Percentiles rank a stretch among this genome's conserved stretches.
These are phyloP conservation scores for Durotheca rogersii DNA, from an alignment of 495 filamentous ascomycete genomes.

Conservation along the genomic window DNA sequence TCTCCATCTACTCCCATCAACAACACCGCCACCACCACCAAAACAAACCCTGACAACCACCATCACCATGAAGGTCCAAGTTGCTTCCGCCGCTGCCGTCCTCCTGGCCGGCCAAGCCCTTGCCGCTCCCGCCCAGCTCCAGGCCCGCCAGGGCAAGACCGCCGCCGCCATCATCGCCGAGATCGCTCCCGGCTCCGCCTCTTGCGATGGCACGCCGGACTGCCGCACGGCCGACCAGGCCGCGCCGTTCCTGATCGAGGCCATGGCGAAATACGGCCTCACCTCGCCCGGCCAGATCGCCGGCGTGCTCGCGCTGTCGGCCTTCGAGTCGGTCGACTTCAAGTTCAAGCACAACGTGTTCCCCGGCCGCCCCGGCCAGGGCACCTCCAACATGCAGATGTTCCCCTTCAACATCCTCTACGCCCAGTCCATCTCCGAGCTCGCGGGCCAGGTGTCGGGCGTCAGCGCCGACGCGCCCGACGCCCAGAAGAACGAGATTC, in stretches of 20 bases:
- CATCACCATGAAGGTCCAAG: conserved; percentile 27
- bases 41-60: neutral
- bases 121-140: conserved; percentile 18
- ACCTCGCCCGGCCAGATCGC: conserved; percentile 58
- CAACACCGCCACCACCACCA: conserved; percentile 1
- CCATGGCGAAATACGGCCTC: conserved; percentile 60
- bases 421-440: conserved; percentile 55
- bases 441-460: conserved; percentile 42
- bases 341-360: conserved; percentile 66
- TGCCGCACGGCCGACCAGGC: conserved; percentile 68
- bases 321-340: conserved; percentile 68
- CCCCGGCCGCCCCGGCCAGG: conserved; percentile 67
- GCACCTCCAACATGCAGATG: conserved; percentile 79
- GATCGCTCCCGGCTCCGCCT: conserved; percentile 52
- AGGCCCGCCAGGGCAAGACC: conserved; percentile 42
- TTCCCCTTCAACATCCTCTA: conserved; percentile 62
- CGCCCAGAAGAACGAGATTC: conserved; percentile 47
- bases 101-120: conserved; percentile 28
- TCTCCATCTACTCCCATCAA: neutral
- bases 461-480: conserved; percentile 33
- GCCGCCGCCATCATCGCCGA: conserved; percentile 46
- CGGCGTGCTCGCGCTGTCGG: conserved; percentile 62
- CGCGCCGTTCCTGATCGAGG: conserved; percentile 54
- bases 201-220: conserved; percentile 56
- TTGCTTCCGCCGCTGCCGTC: conserved; percentile 26